These are phyloP conservation scores for Talaromyces borbonicus DNA, from an alignment of 495 filamentous ascomycete species.

Conservation along the genomic window DNA sequence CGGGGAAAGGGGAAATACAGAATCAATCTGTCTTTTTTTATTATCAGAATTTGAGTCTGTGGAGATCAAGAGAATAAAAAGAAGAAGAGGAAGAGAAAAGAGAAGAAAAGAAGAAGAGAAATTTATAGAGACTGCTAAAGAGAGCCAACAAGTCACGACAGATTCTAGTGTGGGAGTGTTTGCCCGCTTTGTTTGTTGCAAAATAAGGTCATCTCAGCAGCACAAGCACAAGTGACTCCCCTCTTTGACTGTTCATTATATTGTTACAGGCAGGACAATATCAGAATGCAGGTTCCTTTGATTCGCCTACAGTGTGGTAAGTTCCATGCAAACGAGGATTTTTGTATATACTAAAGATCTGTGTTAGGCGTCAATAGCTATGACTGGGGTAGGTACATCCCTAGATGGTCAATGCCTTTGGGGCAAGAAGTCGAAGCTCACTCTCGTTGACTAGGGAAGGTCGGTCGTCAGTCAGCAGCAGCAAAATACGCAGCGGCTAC, in stretches of 20 bases:
- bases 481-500: constrained; percentile 70
- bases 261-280: constrained; percentile 9
- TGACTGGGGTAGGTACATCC: constrained; percentile 67
- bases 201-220: background rate
- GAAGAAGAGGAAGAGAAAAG: background rate
- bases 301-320: constrained; percentile 87
- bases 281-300: constrained; percentile 69
- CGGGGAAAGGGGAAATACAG: background rate
- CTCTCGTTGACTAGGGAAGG: constrained; percentile 45
- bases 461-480: constrained; percentile 66
- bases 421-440: constrained; percentile 6
- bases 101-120: constrained; percentile 3
- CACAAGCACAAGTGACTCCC: background rate
- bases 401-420: constrained; percentile 1
- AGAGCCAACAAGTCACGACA: too few relatives aligned
- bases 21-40: background rate
- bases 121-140: too few relatives aligned
- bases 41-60: background rate
- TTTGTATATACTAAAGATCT: constrained; percentile 10
- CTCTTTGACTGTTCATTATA: constrained; percentile 17
- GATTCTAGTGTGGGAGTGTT: too few relatives aligned
- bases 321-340: constrained; percentile 10
- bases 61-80: background rate
- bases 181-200: background rate
- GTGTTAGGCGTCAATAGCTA: constrained; percentile 81